phyloP scores from a whole-genome alignment of 2,329 filamentous ascomycete genomes.

The Dothistroma pini region DNA sequence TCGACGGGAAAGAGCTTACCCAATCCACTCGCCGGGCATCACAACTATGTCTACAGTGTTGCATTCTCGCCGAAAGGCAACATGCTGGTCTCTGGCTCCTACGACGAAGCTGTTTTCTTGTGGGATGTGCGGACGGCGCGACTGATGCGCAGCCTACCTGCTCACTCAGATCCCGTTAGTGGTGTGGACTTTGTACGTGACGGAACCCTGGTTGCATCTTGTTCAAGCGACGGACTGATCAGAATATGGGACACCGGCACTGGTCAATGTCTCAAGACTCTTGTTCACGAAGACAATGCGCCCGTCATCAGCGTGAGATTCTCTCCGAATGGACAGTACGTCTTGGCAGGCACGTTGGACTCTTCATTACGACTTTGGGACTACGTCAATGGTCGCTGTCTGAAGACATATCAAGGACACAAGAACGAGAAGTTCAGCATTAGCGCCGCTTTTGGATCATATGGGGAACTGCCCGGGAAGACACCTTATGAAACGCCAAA shows the following conservation, averaged over 20 bases:
- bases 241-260: constrained; percentile 95
- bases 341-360: constrained; percentile 89
- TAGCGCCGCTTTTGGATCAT: constrained; percentile 76
- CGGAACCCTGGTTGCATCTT: constrained; percentile 87
- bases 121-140: constrained; percentile 91
- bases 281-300: constrained; percentile 95
- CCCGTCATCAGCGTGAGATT: constrained; percentile 87
- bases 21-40: constrained; percentile 72
- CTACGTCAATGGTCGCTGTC: constrained; percentile 83
- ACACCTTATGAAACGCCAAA: not conserved
- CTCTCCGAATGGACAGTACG: constrained; percentile 87
- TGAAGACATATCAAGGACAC: constrained; percentile 97
- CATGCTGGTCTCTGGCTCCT: constrained; percentile 90
- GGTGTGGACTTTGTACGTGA: constrained; percentile 92
- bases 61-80: constrained; percentile 98
- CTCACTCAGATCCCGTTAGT: constrained; percentile 90
- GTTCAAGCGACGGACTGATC: constrained; percentile 85
- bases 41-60: constrained; percentile 92
- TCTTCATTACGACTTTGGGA: constrained; percentile 90
- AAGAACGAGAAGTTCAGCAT: constrained; percentile 79
- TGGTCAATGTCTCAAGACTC: constrained; percentile 88
- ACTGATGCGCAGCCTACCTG: constrained; percentile 85
- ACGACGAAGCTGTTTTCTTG: constrained; percentile 94
- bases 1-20: constrained; percentile 57
- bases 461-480: constrained; percentile 38